Evolutionary conservation across 106 monocot species (phyloP), one percentile per base, ranked within the genome.

Genomic region (Hemerocallis citrina): DNA sequence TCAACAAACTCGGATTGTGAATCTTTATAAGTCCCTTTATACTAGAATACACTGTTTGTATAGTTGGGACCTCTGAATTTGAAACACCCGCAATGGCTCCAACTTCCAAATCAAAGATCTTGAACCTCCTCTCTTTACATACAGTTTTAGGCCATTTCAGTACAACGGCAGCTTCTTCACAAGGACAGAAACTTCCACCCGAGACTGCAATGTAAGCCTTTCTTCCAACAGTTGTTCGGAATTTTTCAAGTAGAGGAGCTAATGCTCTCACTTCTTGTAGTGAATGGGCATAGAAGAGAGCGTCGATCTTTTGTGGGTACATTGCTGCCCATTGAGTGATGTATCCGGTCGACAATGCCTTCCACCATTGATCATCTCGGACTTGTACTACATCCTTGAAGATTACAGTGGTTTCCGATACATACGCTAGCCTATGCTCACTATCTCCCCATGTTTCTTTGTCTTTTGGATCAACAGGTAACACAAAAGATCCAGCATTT

Each of bases 401-500:
- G 44, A 96, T 96, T 19, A 96, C 96, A 0, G 96, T 96, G 20
- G 96, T 96, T 59, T 96, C 96, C 11, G 90, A 81, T 6, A 96
- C 86, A 49, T 96, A 90, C n/a, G 95, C 95, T 43, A 96, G 90
- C 31, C 95, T 70, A 68, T 96, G 96, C 81, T 96, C 96, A 24
- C 96, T 96, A 64, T 96, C 96, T 19, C 96, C 96, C 96, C 96
- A 87, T 17, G 96, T 96, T 37, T 87, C 96, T 52, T 85, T 96
- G 74, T 96, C 87, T 23, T 71, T 77, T 15, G 84, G 84, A 71
- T 87, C 96, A 20, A 91, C 91, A 0, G 96, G 96, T 19, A 96
- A 44, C 59, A 96, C 96, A 64, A 63, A 96, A 1, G 96, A 96
- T 7, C 91, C 91, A 0, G 96, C 90, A 57, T 81, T 84, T 55